Evolutionary conservation across 495 filamentous ascomycete genomes (phyloP).

Genomic region (Glonium stellatum): DNA sequence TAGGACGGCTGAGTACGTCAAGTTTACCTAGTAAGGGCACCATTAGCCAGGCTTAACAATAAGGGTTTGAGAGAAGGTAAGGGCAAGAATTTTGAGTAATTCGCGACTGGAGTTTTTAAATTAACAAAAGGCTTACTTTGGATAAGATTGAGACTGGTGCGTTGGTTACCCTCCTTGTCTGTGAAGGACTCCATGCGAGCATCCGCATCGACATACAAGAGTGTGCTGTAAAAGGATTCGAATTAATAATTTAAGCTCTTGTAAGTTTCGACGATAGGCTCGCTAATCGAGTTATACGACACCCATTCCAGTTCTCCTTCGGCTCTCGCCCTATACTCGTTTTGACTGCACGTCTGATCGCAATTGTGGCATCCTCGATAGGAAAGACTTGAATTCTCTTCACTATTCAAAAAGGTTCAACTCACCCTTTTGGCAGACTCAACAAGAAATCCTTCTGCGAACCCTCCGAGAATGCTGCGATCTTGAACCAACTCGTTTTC

Average conservation of each 20-base stretch:
- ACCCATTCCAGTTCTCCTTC: not conserved
- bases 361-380: not conserved
- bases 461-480: conserved; percentile 55
- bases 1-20: conserved; percentile 52
- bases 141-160: conserved; percentile 53
- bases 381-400: not conserved
- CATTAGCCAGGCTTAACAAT: too few species aligned
- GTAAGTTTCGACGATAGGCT: too few species aligned
- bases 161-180: conserved; percentile 56
- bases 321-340: not conserved
- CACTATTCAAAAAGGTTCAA: conserved; percentile 15
- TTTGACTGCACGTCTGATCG: not conserved
- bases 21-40: conserved; percentile 41
- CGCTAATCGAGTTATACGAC: not conserved
- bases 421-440: conserved; percentile 72
- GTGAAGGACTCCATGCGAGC: conserved; percentile 54
- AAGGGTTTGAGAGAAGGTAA: too few species aligned
- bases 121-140: conserved; percentile 54
- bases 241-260: not conserved
- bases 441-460: conserved; percentile 56
- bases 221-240: conserved; percentile 42
- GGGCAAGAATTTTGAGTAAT: not conserved
- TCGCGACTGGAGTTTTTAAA: not conserved
- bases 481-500: conserved; percentile 68
- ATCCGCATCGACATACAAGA: conserved; percentile 70